These are phyloP conservation scores for Aureobasidium leucospermi DNA, from an alignment of 2,329 filamentous ascomycete species.

Conservation along the genomic window DNA sequence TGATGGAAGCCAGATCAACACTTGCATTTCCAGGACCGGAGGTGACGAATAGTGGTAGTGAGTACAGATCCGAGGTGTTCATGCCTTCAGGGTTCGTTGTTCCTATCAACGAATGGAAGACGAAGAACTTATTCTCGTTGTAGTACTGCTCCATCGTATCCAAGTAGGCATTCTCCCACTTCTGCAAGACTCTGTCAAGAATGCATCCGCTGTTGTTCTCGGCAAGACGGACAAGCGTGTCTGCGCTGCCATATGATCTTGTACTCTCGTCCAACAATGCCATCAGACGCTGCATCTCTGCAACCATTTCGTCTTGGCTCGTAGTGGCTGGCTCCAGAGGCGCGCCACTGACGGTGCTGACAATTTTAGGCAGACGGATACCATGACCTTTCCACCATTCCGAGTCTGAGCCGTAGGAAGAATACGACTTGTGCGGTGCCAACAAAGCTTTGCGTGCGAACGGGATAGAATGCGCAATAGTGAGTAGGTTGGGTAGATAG, in stretches of 20 bases:
- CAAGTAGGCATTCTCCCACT: constrained; percentile 19
- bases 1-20: constrained; percentile 15
- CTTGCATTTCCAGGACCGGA: constrained; percentile 31
- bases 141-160: constrained; percentile 10
- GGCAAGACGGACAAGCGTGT: constrained; percentile 40
- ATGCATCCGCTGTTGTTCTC: neutral
- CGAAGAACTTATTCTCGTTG: constrained; percentile 11
- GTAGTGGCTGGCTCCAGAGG: constrained; percentile 24
- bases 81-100: constrained; percentile 21
- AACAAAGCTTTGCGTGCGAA: constrained; percentile 51
- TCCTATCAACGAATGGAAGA: constrained; percentile 24
- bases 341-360: constrained; percentile 33
- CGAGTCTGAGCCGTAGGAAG: constrained; percentile 47
- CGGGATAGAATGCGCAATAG: constrained; percentile 56
- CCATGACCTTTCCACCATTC: constrained; percentile 57
- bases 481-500: constrained; percentile 51
- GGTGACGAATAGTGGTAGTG: constrained; percentile 10
- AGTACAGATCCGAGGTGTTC: constrained; percentile 17
- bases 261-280: constrained; percentile 52
- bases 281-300: constrained; percentile 55
- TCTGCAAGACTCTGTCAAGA: constrained; percentile 18
- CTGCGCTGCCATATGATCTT: constrained; percentile 52
- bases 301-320: constrained; percentile 40
- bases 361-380: constrained; percentile 43
- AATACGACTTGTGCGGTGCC: constrained; percentile 35